Evolutionary conservation across 2,329 filamentous ascomycete genomes (phyloP).

Genomic region (Aspergillus caelatus): DNA sequence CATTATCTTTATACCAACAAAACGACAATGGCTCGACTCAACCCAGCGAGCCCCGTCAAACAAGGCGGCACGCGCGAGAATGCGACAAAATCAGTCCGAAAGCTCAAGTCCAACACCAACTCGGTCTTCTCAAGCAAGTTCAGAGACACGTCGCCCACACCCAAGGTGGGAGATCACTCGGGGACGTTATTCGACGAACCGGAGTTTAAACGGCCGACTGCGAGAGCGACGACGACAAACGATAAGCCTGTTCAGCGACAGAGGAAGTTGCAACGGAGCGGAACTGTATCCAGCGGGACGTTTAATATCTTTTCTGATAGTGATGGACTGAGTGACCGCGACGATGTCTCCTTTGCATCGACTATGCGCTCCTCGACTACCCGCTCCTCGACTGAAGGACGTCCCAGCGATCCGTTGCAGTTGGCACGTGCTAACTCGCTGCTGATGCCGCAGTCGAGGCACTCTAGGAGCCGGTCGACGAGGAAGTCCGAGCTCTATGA

Average conservation of each 20-base stretch:
- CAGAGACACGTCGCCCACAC: constrained; percentile 1
- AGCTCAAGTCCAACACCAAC: neutral
- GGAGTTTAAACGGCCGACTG: constrained; percentile 10
- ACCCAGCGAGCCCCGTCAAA: constrained; percentile 25
- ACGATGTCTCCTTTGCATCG: constrained; percentile 13
- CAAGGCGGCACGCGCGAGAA: constrained; percentile 1
- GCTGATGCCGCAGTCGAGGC: constrained; percentile 30
- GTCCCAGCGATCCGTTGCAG: constrained; percentile 31
- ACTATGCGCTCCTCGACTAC: neutral
- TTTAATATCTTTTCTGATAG: constrained; percentile 38
- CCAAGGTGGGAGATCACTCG: constrained; percentile 1
- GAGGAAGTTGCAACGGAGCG: constrained; percentile 23
- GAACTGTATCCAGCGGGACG: constrained; percentile 18
- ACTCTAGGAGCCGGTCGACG: constrained; percentile 24
- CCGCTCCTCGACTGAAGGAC: constrained; percentile 19
- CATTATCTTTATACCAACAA: neutral
- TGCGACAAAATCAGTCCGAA: constrained; percentile 1
- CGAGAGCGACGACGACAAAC: constrained; percentile 7
- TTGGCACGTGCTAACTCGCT: constrained; percentile 38
- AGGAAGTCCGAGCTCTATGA: constrained; percentile 33
- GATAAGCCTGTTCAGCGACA: constrained; percentile 15
- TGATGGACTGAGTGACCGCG: constrained; percentile 23
- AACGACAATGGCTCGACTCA: constrained; percentile 31
- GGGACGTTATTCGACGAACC: constrained; percentile 13
- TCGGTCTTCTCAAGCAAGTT: neutral